Evolutionary conservation across 805 yeast species (phyloP), one percentile per base, ranked within the genome.

Genomic region (Lachancea sp.): DNA sequence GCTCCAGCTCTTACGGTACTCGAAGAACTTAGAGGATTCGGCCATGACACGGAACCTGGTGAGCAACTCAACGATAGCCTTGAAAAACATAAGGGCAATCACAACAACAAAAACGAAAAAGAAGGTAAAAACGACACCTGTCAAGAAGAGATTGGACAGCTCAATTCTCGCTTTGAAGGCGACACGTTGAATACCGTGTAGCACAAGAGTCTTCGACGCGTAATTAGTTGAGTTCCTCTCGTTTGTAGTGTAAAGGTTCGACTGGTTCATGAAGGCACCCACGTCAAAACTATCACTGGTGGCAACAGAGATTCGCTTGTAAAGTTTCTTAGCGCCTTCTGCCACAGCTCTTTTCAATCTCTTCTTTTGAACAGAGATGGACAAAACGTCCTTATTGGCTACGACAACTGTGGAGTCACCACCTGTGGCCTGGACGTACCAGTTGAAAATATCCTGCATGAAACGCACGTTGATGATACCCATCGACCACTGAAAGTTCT

Each of bases 361-460:
- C 58, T 67, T 71, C 60, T 83, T 83, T 59, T 86, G 95, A n/a
- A 89, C 96, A 12, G 93, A 82, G 44, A 93, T 77, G 2, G 96
- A 87, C 36, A 89, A 67, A 18, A 78, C 65, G 51, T 80, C 76
- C 50, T 73, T 64, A 57, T 88, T 80, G 7, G 75, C 68, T 36
- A 91, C 66, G 31, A 88, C 78, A 35, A 85, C 85, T 3, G 96
- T 82, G 1, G 95, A 80, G 0, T 74, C 62, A 46, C 99, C 99
- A 32, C 96, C 96, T 1, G 99, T 93, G 7, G 96, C 71, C 68
- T 91, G 96, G 42, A 91, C 82, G 64, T 91, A 91, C 99, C 99
- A 91, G 62, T 82, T 78, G 52, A 93, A 83, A 50, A 88, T 85
- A 36, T 72, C 64, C 64, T 90, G 96, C 78, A 91, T 83, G 58